phyloP scores from a whole-genome alignment of 2,329 filamentous ascomycete species.

The Arthrobotrys pseudoclavata region DNA sequence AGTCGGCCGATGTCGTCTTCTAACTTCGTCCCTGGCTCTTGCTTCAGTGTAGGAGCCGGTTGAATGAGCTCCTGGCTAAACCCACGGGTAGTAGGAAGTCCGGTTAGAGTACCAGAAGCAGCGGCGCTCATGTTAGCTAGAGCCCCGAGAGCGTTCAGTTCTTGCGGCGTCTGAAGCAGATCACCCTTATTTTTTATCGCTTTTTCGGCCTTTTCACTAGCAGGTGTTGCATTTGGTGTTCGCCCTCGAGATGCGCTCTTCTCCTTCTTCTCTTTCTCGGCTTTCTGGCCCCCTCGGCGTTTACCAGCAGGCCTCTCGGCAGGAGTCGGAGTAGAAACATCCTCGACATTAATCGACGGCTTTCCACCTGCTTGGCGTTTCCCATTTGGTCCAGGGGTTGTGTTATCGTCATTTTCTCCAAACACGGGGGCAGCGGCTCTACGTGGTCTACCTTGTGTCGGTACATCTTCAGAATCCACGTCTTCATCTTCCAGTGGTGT shows the following conservation, averaged over 20 bases:
- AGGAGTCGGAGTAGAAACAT: slow-evolving; percentile 50
- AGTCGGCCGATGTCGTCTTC: slow-evolving; percentile 46
- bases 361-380: slow-evolving; percentile 39
- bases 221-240: slow-evolving; percentile 48
- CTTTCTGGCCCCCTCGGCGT: slow-evolving; percentile 53
- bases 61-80: slow-evolving; percentile 49
- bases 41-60: slow-evolving; percentile 39
- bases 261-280: slow-evolving; percentile 61
- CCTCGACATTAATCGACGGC: slow-evolving; percentile 48
- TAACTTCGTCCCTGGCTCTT: slow-evolving; percentile 49
- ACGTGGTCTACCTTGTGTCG: slow-evolving; percentile 68
- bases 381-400: slow-evolving; percentile 45
- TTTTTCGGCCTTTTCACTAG: slow-evolving; percentile 42
- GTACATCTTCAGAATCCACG: slow-evolving; percentile 66
- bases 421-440: slow-evolving; percentile 67
- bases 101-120: not conserved
- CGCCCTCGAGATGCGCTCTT: slow-evolving; percentile 58
- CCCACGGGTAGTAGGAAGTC: slow-evolving; percentile 16
- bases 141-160: slow-evolving; percentile 57
- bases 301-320: slow-evolving; percentile 52
- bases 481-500: slow-evolving; percentile 64
- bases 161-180: slow-evolving; percentile 44
- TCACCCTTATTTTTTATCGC: slow-evolving; percentile 42
- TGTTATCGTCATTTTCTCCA: slow-evolving; percentile 59
- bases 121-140: slow-evolving; percentile 59